phyloP scores from a whole-genome alignment of 305 asterid species.

The Solanum chacoense region DNA sequence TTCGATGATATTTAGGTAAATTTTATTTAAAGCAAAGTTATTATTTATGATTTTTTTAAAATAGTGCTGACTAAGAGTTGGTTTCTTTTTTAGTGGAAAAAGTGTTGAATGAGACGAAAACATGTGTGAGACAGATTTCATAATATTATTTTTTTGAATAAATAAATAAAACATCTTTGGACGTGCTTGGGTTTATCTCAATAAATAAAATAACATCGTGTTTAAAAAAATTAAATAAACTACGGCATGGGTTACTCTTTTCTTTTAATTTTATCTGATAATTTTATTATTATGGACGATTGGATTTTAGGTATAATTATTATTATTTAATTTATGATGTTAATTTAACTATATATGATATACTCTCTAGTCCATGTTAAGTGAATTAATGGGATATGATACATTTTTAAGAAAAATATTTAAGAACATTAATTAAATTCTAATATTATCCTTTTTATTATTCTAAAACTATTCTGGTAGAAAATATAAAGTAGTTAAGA shows the following conservation, averaged over 20 bases:
- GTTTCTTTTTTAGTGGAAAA: neutral
- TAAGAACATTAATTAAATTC: too few relatives aligned
- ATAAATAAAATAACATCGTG: neutral
- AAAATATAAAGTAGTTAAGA: too few relatives aligned
- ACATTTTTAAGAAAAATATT: too few relatives aligned
- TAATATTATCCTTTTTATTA: too few relatives aligned
- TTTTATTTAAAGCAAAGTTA: neutral
- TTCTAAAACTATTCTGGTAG: too few relatives aligned
- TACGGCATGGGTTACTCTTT: neutral
- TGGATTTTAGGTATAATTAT: neutral
- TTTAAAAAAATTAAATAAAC: neutral
- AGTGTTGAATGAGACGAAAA: neutral
- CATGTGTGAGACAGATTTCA: neutral
- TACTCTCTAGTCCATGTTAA: neutral
- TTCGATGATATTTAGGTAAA: neutral
- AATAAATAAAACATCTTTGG: neutral
- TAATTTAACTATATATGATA: neutral
- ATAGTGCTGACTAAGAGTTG: neutral
- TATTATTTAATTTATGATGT: neutral
- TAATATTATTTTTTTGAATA: neutral
- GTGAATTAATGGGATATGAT: neutral
- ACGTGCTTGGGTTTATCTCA: slow-evolving; percentile 1
- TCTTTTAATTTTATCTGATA: neutral
- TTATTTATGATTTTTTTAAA: too few relatives aligned
- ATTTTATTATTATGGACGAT: neutral